Base-by-base conservation (phyloP, 805 yeast species). In the Candida bentonensis region DNA sequence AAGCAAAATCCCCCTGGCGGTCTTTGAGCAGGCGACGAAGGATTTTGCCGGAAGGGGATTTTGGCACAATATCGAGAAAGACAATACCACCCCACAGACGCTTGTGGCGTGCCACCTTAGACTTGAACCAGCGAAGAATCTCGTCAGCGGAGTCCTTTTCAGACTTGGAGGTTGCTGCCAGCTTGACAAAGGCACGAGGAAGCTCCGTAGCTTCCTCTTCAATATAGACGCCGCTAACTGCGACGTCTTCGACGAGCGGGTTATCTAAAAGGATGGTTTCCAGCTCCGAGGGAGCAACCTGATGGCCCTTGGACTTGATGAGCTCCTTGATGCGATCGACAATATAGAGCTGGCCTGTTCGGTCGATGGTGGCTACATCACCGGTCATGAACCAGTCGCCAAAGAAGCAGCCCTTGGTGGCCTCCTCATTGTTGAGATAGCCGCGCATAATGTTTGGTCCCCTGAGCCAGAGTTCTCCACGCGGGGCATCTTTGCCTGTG, bases 31-130 rank as follows among this genome's bases (percentile, higher is more conserved):
- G 75, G 70, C 96, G 78, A 72, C 96, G 78, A 79, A 86, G 81
- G 55, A 88, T 86, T 72, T 88, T 88, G 53, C 96, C 96, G 3
- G 94, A 82, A 66, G 96, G 78, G 22, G 94, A 84, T 73, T 88
- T 88, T 62, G 96, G 96, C 59, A 88, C 74, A 57, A 79, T 92
- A 47, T 76, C 82, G 40, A 86, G 82, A 44, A 82, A 69, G 47
- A 80, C 74, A 47, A 84, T 73, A 15, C 68, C 68, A 2, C 67
- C 68, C 64, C 65, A 64, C 2, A 64, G 53, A 11, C 60, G 49
- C 52, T 64, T 64, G 51, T 64, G 68, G 28, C 51, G 47, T 3
- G 68, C 61, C 3, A 65, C 68, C 40, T 49, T 52, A 42, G 46
- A 41, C 47, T 63, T 63, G 49, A 65, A 56, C 67, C 68, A 64